phyloP scores from a whole-genome alignment of 805 yeast species.

The Myxozyma monticola region DNA sequence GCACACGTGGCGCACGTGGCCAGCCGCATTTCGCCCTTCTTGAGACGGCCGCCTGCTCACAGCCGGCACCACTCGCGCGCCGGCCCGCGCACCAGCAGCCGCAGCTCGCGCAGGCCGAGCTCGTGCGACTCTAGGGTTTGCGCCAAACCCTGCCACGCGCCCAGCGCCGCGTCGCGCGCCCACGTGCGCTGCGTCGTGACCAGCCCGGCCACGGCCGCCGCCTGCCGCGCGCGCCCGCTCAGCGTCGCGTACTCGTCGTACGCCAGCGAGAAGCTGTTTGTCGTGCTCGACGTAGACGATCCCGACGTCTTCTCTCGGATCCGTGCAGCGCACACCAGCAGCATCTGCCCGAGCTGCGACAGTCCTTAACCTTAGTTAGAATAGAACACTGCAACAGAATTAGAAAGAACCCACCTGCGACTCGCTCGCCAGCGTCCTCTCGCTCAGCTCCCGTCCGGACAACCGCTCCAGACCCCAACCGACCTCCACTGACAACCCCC shows the following conservation, averaged over 20 bases:
- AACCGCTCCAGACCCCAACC: constrained; percentile 1
- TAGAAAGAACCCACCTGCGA: constrained; percentile 6
- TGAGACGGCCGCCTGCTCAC: no score
- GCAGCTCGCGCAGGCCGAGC: no score
- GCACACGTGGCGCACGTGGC: constrained; percentile 6
- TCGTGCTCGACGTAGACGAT: not conserved
- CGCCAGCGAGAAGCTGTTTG: constrained; percentile 68
- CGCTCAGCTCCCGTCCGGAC: constrained; percentile 4
- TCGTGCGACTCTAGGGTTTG: not conserved
- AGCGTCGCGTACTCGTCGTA: constrained; percentile 63
- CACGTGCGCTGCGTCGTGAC: constrained; percentile 49
- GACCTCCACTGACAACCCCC: not conserved
- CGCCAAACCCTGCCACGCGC: constrained; percentile 71
- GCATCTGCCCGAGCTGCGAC: constrained; percentile 69
- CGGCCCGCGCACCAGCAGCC: not conserved
- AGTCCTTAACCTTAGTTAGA: constrained; percentile 39
- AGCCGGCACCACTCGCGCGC: constrained; percentile 33
- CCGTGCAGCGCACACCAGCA: constrained; percentile 75
- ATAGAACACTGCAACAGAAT: not conserved
- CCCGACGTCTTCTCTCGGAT: constrained; percentile 42
- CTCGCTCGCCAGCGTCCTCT: constrained; percentile 12
- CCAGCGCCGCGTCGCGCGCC: constrained; percentile 60
- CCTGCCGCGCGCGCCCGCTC: constrained; percentile 21
- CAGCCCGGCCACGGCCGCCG: constrained; percentile 49
- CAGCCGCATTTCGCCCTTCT: constrained; percentile 13